Evolutionary conservation across 108 stramenopile species (phyloP).

Genomic region (Skeletonema menzelii): DNA sequence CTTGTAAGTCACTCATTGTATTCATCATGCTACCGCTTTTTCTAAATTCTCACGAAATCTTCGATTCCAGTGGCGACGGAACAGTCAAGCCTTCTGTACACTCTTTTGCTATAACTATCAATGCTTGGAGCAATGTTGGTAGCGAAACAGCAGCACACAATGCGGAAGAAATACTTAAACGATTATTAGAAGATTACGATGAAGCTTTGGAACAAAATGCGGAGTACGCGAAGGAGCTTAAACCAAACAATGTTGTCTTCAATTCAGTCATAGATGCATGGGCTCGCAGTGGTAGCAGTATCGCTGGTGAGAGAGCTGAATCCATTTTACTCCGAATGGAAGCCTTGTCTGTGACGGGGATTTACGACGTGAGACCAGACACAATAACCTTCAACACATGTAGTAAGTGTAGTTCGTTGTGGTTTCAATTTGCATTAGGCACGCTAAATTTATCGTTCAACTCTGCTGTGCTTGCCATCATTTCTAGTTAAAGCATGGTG

Average conservation of each 20-base stretch:
- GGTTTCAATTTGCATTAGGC: slow-evolving; percentile 1
- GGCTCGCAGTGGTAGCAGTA: slow-evolving; percentile 49
- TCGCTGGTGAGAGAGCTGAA: slow-evolving; percentile 54
- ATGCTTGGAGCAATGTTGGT: slow-evolving; percentile 41
- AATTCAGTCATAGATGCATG: slow-evolving; percentile 66
- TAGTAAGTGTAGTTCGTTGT: slow-evolving; percentile 30
- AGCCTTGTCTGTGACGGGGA: slow-evolving; percentile 23
- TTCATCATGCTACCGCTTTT: neutral
- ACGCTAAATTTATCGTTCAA: slow-evolving; percentile 7
- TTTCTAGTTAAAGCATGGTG: slow-evolving; percentile 55
- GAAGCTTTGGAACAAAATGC: slow-evolving; percentile 25
- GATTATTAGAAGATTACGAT: slow-evolving; percentile 32
- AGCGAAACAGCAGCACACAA: slow-evolving; percentile 22
- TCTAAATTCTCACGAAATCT: neutral
- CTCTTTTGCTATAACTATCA: slow-evolving; percentile 42
- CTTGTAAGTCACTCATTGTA: slow-evolving; percentile 2
- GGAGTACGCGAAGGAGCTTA: slow-evolving; percentile 25
- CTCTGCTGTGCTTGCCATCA: slow-evolving; percentile 49
- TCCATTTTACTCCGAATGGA: slow-evolving; percentile 58
- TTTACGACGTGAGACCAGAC: slow-evolving; percentile 57
- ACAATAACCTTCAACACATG: slow-evolving; percentile 69
- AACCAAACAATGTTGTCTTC: slow-evolving; percentile 61
- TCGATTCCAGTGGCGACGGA: slow-evolving; percentile 4
- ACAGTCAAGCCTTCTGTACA: slow-evolving; percentile 35
- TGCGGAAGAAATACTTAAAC: slow-evolving; percentile 50